Base-by-base conservation (phyloP, 768 basidiomycete genomes). In the Brasilioporus rufonigricans region DNA sequence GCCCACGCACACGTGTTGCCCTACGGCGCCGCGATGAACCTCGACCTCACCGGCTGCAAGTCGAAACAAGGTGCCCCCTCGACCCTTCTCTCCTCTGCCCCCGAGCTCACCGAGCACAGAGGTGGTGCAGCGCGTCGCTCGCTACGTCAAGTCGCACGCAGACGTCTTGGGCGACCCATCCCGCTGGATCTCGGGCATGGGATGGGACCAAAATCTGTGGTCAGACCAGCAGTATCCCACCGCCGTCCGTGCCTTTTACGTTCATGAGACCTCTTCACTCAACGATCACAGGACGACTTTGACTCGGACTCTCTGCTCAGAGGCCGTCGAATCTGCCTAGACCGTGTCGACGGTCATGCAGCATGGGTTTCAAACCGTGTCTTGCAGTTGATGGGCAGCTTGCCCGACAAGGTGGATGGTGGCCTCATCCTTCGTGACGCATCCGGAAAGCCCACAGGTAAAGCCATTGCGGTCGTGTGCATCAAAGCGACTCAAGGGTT, bases 141-240 rank as follows among this genome's bases (percentile, higher is more conserved):
- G 69, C 1, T 86, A 87, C 57, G 79, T 93, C 52, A 63, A 73
- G 5, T 68, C 76, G 1, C 81, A 84, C 49, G 82, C 87, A 0
- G 82, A 84, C 36, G 66, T 87, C 7, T 66, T 73, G 1, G 65
- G 77, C 4, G 79, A 89, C 62, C 74, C 71, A 3, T 72, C 77
- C 4, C 73, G 65, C 6, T 97, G 92, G 91, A 81, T 97, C 39
- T 76, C 85, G 61, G 94, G 93, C 12, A 81, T 88, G 75, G 95
- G 95, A 5, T 98, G 95, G 94, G 91, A 98, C 64, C 93, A 98
- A 70, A 96, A 89, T 1, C 77, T 80, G 53, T 92, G 89, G 89
- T 59, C 77, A 8, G 77, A 74, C 12, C 68, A 74, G 10, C 65
- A 76, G 23, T 94, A 92, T 59, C 93, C 93, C 3, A 84, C 79